These are phyloP conservation scores for Ceratobasidium sp. DNA, from an alignment of 1,284 basidiomycete species.

Conservation along the genomic window DNA sequence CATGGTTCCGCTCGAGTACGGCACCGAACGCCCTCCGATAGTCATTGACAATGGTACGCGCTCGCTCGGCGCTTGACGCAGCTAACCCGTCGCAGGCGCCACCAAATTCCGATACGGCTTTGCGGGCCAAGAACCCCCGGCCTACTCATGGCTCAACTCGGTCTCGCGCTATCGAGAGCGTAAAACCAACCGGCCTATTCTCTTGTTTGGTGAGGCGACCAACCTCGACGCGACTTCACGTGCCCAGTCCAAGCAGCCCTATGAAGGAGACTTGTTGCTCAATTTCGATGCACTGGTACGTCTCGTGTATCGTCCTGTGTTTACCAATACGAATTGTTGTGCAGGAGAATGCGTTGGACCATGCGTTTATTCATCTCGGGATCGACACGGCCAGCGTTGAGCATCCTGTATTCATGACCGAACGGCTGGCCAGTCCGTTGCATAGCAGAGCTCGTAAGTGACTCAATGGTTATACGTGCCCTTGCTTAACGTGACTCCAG, in stretches of 20 bases:
- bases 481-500: slow-evolving; percentile 52
- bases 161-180: slow-evolving; percentile 88
- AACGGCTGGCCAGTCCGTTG: slow-evolving; percentile 86
- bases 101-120: slow-evolving; percentile 92
- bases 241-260: slow-evolving; percentile 78
- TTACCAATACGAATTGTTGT: slow-evolving; percentile 19
- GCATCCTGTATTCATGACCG: slow-evolving; percentile 94
- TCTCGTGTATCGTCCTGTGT: slow-evolving; percentile 38
- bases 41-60: slow-evolving; percentile 85
- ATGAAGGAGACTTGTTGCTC: slow-evolving; percentile 88
- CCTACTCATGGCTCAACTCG: slow-evolving; percentile 69
- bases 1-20: slow-evolving; percentile 34
- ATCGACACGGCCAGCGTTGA: slow-evolving; percentile 80
- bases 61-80: not conserved
- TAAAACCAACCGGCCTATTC: slow-evolving; percentile 75
- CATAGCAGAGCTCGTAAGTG: slow-evolving; percentile 84
- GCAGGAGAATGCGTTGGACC: slow-evolving; percentile 95
- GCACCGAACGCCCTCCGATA: slow-evolving; percentile 60
- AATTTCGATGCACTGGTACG: slow-evolving; percentile 91
- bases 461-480: not conserved
- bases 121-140: slow-evolving; percentile 55
- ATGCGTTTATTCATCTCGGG: slow-evolving; percentile 86
- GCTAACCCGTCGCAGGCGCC: slow-evolving; percentile 57
- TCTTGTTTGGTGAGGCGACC: slow-evolving; percentile 84
- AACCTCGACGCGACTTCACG: slow-evolving; percentile 84